Conservation (phyloP, 257 asterid species). For the Solanum tarijense region DNA sequence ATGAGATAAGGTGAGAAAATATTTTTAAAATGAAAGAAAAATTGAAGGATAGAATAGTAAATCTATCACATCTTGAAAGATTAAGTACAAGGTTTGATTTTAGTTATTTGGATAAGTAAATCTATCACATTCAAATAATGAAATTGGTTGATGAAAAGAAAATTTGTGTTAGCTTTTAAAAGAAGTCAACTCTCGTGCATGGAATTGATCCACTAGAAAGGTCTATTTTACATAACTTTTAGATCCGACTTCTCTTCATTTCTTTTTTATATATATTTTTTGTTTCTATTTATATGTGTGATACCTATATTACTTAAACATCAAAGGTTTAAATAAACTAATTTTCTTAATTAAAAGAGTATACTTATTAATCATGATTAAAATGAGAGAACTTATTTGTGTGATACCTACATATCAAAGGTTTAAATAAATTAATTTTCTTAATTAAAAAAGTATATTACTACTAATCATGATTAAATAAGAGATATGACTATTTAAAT, state of each 20-base stretch:
- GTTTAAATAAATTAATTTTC: background rate
- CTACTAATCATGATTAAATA: background rate
- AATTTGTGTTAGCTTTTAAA: background rate
- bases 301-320: background rate
- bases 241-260: too few relatives aligned
- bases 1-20: background rate
- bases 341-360: background rate
- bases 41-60: background rate
- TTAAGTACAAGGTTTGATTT: background rate
- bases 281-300: background rate
- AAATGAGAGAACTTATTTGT: background rate
- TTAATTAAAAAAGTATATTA: background rate
- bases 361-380: background rate
- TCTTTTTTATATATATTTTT: too few relatives aligned
- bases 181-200: fast-evolving
- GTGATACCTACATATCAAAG: background rate
- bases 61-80: background rate
- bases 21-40: background rate
- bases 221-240: background rate
- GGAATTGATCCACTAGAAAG: background rate
- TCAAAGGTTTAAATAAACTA: background rate
- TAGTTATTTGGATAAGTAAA: background rate
- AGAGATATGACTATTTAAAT: background rate
- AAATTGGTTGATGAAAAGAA: background rate
- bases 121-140: background rate